Evolutionary conservation across 257 asterid genomes (phyloP).

Genomic region (Fraxinus cuspidata): DNA sequence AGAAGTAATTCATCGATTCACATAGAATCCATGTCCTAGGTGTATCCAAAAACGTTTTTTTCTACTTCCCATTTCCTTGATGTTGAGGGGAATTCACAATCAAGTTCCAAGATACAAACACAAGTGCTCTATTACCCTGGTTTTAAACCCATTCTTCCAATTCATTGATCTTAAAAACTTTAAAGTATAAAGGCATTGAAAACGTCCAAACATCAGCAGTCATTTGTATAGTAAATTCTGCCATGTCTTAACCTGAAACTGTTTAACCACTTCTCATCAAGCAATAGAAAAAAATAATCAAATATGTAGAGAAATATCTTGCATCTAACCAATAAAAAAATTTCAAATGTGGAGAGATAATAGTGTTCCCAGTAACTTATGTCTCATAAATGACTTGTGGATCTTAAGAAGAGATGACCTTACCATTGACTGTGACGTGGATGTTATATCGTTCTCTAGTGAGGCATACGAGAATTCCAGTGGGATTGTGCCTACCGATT

Average conservation of each 20-base stretch:
- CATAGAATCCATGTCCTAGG: not conserved
- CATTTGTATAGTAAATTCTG: not conserved
- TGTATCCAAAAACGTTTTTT: not conserved
- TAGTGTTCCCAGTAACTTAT: not conserved
- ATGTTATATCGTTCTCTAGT: slow-evolving; percentile 42
- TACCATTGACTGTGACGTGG: slow-evolving; percentile 51
- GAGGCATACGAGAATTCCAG: slow-evolving; percentile 45
- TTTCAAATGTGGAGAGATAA: not conserved
- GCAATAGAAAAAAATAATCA: not conserved
- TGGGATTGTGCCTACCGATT: slow-evolving; percentile 53
- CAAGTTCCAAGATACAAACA: not conserved
- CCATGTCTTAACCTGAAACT: not conserved
- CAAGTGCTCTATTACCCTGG: not conserved
- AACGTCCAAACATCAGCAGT: not conserved
- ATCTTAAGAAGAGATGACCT: slow-evolving; percentile 5
- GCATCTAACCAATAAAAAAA: not conserved
- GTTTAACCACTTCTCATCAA: not conserved
- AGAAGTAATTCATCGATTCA: not conserved
- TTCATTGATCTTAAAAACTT: not conserved
- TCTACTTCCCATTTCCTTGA: not conserved
- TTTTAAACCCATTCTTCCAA: not conserved
- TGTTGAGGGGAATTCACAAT: not conserved
- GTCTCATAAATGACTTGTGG: not conserved
- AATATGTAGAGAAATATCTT: not conserved
- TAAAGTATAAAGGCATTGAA: not conserved